Conservation (phyloP, 139 green algal genomes). For the Chlamydomonas sphaeroides region DNA sequence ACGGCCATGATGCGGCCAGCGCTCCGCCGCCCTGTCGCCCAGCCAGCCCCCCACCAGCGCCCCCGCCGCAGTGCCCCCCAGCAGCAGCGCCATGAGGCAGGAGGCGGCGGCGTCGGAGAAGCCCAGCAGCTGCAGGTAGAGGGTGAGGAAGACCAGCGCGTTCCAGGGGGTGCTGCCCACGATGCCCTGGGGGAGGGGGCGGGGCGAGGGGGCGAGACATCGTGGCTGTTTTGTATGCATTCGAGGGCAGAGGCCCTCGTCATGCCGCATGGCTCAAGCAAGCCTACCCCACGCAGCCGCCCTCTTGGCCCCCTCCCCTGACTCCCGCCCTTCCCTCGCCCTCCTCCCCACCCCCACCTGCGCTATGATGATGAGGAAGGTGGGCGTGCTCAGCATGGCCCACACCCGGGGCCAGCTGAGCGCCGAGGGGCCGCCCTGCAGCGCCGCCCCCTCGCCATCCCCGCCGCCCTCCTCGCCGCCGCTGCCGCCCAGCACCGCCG, state of each 20-base stretch:
- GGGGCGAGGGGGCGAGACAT: too few relatives aligned
- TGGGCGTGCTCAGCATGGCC: conserved; percentile 48
- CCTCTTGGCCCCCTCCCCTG: too few relatives aligned
- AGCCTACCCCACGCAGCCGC: too few relatives aligned
- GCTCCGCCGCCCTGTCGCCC: conserved; percentile 47
- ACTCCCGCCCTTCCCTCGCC: not conserved
- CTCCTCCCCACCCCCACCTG: conserved; percentile 45
- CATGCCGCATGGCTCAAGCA: too few relatives aligned
- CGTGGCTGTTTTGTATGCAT: too few relatives aligned
- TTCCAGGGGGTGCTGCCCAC: conserved; percentile 90
- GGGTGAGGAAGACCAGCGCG: conserved; percentile 76
- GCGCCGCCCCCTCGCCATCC: too few relatives aligned
- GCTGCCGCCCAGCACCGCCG: not conserved
- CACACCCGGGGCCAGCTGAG: conserved; percentile 31
- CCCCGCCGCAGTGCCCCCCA: conserved; percentile 59
- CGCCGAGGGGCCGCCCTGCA: not conserved
- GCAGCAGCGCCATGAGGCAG: conserved; percentile 62
- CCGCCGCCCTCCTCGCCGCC: too few relatives aligned
- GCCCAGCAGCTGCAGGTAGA: conserved; percentile 68
- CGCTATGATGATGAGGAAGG: conserved; percentile 63
- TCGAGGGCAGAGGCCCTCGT: too few relatives aligned
- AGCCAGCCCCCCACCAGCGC: conserved; percentile 56
- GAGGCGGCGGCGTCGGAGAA: conserved; percentile 73
- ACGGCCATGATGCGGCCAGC: conserved; percentile 51
- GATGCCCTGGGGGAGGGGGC: conserved; percentile 78